phyloP scores from a whole-genome alignment of 2,329 filamentous ascomycete species.

The Fusarium torulosum region DNA sequence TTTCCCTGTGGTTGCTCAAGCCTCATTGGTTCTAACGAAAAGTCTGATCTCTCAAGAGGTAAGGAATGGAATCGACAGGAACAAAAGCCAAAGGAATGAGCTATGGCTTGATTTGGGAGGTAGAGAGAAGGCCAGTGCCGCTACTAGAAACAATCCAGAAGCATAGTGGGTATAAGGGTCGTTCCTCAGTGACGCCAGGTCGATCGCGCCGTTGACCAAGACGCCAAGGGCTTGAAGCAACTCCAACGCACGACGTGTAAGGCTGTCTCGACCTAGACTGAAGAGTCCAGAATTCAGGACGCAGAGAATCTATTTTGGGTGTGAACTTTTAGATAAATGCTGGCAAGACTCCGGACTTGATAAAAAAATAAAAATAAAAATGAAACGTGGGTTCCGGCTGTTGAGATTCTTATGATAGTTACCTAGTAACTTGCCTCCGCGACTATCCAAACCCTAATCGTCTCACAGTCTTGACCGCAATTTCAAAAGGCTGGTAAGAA shows the following conservation, averaged over 20 bases:
- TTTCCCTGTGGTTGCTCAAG: constrained; percentile 1
- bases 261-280: constrained; percentile 11
- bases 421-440: neutral
- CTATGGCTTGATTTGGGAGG: constrained; percentile 27
- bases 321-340: neutral
- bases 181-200: constrained; percentile 17
- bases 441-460: constrained; percentile 1
- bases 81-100: constrained; percentile 17
- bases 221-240: constrained; percentile 21
- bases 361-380: too few species aligned
- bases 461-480: constrained; percentile 23
- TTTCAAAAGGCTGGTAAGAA: neutral
- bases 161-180: constrained; percentile 29
- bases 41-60: constrained; percentile 4
- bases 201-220: constrained; percentile 33
- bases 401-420: too few species aligned
- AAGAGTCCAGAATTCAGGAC: neutral
- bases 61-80: constrained; percentile 39
- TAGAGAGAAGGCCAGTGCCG: constrained; percentile 15
- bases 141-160: constrained; percentile 38
- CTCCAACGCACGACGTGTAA: constrained; percentile 12
- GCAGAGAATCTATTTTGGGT: too few species aligned
- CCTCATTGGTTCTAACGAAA: constrained; percentile 5
- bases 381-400: neutral
- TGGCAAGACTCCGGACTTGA: neutral